Evolutionary conservation across 495 filamentous ascomycete genomes (phyloP).

Genomic region (Podospora tetraspora): DNA sequence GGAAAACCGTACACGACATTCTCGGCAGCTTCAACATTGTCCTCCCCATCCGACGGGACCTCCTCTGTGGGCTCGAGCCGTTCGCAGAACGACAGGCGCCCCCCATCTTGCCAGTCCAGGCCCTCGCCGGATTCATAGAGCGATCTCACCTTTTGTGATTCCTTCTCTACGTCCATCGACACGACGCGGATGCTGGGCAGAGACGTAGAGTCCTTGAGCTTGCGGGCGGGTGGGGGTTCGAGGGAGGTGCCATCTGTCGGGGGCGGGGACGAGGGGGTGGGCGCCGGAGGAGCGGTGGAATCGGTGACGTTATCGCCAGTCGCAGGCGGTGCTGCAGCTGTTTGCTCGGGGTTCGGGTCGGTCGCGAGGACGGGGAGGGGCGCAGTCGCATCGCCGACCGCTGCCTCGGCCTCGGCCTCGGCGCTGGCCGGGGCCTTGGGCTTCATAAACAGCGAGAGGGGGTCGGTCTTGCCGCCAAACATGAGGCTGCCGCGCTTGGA

Average conservation of each 20-base stretch:
- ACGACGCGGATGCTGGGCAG: slow-evolving; percentile 49
- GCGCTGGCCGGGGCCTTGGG: not conserved
- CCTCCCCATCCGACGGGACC: slow-evolving; percentile 45
- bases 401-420: not conserved
- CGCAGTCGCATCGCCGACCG: not conserved
- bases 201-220: slow-evolving; percentile 18
- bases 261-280: not conserved
- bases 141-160: slow-evolving; percentile 81
- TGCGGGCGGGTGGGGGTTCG: slow-evolving; percentile 7
- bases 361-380: not conserved
- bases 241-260: slow-evolving; percentile 3
- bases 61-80: slow-evolving; percentile 45
- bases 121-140: slow-evolving; percentile 78
- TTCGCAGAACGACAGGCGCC: slow-evolving; percentile 35
- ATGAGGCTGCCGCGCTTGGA: slow-evolving; percentile 62
- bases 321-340: not conserved
- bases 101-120: slow-evolving; percentile 57
- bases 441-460: slow-evolving; percentile 16
- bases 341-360: not conserved
- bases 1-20: slow-evolving; percentile 50
- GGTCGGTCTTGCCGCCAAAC: slow-evolving; percentile 48
- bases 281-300: not conserved
- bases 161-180: slow-evolving; percentile 76
- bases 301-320: not conserved
- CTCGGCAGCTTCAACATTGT: slow-evolving; percentile 45